Base-by-base conservation (phyloP, 208 protist genomes). In the Acanthamoeba lenticulata region DNA sequence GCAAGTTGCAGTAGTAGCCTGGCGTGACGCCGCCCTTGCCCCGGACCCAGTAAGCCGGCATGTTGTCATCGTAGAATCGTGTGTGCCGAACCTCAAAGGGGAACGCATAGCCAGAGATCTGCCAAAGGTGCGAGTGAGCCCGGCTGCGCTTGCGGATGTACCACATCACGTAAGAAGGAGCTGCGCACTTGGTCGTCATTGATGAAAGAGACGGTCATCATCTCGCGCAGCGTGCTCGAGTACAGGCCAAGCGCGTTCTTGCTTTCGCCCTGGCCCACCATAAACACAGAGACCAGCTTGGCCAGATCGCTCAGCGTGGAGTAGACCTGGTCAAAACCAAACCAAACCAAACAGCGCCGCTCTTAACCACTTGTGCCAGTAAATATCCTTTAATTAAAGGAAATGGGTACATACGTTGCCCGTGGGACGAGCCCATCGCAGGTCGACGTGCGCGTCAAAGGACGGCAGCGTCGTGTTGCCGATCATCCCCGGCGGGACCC, bases 1-100 rank as follows among this genome's bases (percentile, higher is more conserved):
- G 24, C 13, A 89, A 36, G 29, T 42, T 49, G 40, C 32, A 47
- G 24, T n/a, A 45, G 79, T 89, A 89, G 44, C 79, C 79, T 4
- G 79, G 79, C 29, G 60, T 49, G 40, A n/a, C 38, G n/a, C 79
- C 79, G 17, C 44, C 79, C 79, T 89, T 89, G 44, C 4, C 32
- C n/a, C 79, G 42, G 21, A 89, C 9, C 79, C 79, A 89, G 45
- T 89, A 89, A 24, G 21, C 32, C 0, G 79, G 49, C 0, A 89
- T 38, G 3, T 42, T 29, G 0, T 7, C 4, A 6, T 29, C 42
- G 5, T 60, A n/a, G 0, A 42, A 24, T 13, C 79, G 52, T 5
- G 79, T 65, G 79, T 89, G 79, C 44, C 60, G 60, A 17, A 89
- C 60, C 79, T 89, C 79, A 21, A 89, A 89, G 3, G 79, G 79